Percentiles rank a stretch among this genome's conserved stretches.
Conservation (phyloP, 2,329 filamentous ascomycete genomes). For the Cladosporium sp. region DNA sequence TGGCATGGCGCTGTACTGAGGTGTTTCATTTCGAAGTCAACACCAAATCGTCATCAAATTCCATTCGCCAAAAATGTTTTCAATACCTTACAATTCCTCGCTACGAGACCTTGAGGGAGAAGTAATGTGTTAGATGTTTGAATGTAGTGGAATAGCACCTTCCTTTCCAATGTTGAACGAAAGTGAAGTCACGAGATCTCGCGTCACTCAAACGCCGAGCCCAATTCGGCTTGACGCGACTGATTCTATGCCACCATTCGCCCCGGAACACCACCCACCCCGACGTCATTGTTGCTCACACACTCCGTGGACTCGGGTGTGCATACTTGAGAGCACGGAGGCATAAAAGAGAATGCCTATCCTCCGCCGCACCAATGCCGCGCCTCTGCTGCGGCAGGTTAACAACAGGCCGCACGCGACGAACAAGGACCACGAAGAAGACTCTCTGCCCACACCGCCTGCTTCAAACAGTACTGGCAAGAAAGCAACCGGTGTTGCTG, state of each 20-base stretch:
- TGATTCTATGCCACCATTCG: neutral
- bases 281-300: neutral
- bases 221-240: neutral
- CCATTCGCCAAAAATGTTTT: neutral
- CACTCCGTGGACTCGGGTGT: neutral
- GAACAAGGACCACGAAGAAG: slow-evolving; percentile 38
- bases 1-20: neutral
- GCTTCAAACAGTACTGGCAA: slow-evolving; percentile 15
- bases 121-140: neutral
- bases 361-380: slow-evolving; percentile 3
- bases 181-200: slow-evolving; percentile 1
- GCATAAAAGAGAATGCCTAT: neutral
- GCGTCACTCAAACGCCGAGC: neutral
- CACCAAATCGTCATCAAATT: neutral
- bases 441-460: slow-evolving; percentile 23
- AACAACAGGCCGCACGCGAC: slow-evolving; percentile 39
- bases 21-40: neutral
- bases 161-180: neutral
- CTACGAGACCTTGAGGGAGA: neutral
- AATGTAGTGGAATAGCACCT: neutral
- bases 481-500: neutral
- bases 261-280: neutral
- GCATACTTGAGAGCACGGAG: neutral
- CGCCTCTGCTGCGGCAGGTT: slow-evolving; percentile 36
- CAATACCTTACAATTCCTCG: neutral